Evolutionary conservation across 495 filamentous ascomycete genomes (phyloP).

Genomic region (Xylaria castorea): DNA sequence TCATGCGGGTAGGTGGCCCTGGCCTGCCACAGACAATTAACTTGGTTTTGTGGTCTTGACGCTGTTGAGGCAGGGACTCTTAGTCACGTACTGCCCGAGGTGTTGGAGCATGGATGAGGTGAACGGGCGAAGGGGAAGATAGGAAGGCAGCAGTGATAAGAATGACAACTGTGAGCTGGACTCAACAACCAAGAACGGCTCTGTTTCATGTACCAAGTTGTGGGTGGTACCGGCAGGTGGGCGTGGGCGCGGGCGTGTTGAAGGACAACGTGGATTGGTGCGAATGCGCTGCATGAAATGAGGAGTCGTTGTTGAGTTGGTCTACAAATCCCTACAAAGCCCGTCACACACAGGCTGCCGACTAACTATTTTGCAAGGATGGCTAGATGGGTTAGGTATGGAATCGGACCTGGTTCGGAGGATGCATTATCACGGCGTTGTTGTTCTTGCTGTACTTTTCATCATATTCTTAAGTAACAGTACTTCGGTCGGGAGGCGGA

Average conservation of each 20-base stretch:
- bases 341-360: constrained; percentile 16
- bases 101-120: constrained; percentile 18
- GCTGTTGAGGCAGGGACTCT: constrained; percentile 17
- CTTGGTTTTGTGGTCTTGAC: not conserved
- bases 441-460: not conserved
- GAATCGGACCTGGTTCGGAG: not conserved
- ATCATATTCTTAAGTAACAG: not conserved
- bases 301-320: constrained; percentile 21
- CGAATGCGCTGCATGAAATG: constrained; percentile 27
- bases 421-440: constrained; percentile 1
- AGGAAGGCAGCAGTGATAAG: constrained; percentile 12
- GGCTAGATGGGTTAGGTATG: constrained; percentile 12
- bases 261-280: constrained; percentile 22
- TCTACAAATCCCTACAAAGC: constrained; percentile 9
- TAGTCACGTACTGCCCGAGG: constrained; percentile 9
- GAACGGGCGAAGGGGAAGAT: constrained; percentile 20
- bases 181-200: constrained; percentile 9
- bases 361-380: not conserved
- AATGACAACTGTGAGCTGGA: constrained; percentile 13
- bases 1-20: constrained; percentile 15
- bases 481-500: constrained; percentile 9
- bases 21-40: constrained; percentile 16
- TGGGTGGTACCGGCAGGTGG: constrained; percentile 25
- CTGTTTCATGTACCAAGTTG: constrained; percentile 17
- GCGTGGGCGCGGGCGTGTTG: constrained; percentile 20